Conservation (phyloP, 225 moss, liverwort and hornwort species). For the Sphagnum contortum region DNA sequence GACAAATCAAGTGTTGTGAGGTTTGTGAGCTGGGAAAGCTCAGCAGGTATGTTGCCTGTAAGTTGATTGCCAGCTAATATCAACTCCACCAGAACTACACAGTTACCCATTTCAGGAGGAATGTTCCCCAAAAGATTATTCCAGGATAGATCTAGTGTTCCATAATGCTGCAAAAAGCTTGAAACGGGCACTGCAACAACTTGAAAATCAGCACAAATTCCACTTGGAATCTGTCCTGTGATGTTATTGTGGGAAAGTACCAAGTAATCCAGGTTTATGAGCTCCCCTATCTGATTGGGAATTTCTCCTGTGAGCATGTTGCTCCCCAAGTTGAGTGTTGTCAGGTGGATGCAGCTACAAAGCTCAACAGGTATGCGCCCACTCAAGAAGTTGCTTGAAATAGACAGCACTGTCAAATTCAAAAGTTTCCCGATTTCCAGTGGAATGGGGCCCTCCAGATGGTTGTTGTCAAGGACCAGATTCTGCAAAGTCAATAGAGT, state of each 20-base stretch:
- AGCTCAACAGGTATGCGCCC: slow-evolving; percentile 56
- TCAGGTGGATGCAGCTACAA: slow-evolving; percentile 59
- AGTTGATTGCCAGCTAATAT: slow-evolving; percentile 23
- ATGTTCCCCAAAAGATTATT: slow-evolving; percentile 38
- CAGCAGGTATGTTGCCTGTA: slow-evolving; percentile 23
- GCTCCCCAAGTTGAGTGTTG: slow-evolving; percentile 68
- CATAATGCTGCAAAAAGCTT: slow-evolving; percentile 51
- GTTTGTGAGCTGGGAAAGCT: slow-evolving; percentile 29
- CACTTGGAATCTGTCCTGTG: slow-evolving; percentile 52
- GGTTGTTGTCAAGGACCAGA: slow-evolving; percentile 37
- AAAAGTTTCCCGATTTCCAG: slow-evolving; percentile 28
- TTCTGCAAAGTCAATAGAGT: slow-evolving; percentile 16
- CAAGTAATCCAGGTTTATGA: slow-evolving; percentile 72
- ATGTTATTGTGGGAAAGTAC: slow-evolving; percentile 61
- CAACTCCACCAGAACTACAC: slow-evolving; percentile 34
- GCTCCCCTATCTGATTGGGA: slow-evolving; percentile 55
- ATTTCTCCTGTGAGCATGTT: slow-evolving; percentile 59
- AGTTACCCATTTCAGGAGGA: slow-evolving; percentile 30
- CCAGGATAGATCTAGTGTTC: slow-evolving; percentile 31
- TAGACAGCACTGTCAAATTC: slow-evolving; percentile 49
- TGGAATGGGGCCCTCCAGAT: slow-evolving; percentile 36
- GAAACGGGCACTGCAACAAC: slow-evolving; percentile 24
- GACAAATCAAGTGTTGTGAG: slow-evolving; percentile 29
- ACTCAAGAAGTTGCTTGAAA: slow-evolving; percentile 47
- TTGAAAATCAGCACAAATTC: slow-evolving; percentile 52